Evolutionary conservation across 257 asterid species (phyloP), one percentile per base, ranked within the genome.

Genomic region (Nicotiana undulata): DNA sequence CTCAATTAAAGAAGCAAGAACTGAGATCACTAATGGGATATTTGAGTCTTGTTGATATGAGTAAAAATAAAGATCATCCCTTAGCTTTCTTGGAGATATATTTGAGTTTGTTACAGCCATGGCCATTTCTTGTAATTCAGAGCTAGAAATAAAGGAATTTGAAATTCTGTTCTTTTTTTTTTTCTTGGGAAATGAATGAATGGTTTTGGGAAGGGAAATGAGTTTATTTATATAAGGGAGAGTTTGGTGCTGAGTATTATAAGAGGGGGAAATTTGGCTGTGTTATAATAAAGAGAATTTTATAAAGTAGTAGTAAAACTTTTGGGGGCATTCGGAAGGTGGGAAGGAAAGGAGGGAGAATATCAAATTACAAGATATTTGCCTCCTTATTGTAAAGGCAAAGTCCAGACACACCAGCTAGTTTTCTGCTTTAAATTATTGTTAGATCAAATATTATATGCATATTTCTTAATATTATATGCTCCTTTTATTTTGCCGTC

Each of bases 1-100:
- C 31, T 93, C 99, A 3, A 95, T 93, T 1, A 95, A 85, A 22
- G 99, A 95, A 20, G 99, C 94, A 60, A 95, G 91, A 72, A 95
- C 99, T 1, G 97, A 93, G n/a, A 95, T 91, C 58, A 93, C 99
- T 31, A 90, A 63, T 28, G 99, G 99, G 40, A 87, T 87, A 63
- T 78, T 87, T 9, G 95, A 85, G 70, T 87, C 86, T 74, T 91
- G 76, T 59, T 86, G 75, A 82, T 92, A 87, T 1, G 98, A 86
- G 75, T 86, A 87, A 6, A 91, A 92, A 76, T 95, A 89, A 3
- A 95, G 90, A 86, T 95, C 99, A 60, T 82, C 70, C 79, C 99
- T 88, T 32, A 95, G 87, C 86, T 90, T 92, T 85, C 88, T 90
- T 78, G 99, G 99, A 60, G 99, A 95, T 76, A 95, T 86, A 17